Conservation (phyloP, 176 grass and related monocot genomes). For the Hsuehochloa calcarea region DNA sequence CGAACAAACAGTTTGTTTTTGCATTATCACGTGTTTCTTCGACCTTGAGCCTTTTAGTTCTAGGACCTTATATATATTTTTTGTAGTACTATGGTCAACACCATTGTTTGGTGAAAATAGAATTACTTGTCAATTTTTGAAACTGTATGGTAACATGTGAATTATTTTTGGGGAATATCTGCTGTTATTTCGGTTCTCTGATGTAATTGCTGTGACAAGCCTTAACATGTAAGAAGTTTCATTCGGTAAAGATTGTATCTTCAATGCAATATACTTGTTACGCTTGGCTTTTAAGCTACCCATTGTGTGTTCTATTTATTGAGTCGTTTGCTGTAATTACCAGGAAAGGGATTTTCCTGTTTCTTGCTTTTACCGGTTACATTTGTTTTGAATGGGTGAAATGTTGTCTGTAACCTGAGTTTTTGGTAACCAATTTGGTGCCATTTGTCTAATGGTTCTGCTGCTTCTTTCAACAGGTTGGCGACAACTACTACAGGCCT, state of each 20-base stretch:
- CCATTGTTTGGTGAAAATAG: background rate
- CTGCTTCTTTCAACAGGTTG: conserved; percentile 38
- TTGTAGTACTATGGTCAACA: background rate
- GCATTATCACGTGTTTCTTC: background rate
- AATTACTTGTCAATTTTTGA: background rate
- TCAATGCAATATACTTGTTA: conserved; percentile 7
- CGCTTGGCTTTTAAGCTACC: background rate
- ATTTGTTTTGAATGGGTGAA: background rate
- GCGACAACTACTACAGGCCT: conserved; percentile 77
- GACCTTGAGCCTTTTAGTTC: too few relatives aligned
- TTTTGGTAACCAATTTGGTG: background rate
- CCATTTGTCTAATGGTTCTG: background rate
- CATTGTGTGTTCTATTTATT: background rate
- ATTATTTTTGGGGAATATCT: background rate
- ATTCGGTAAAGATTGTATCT: background rate
- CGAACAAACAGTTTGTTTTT: background rate
- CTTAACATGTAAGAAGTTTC: conserved; percentile 14
- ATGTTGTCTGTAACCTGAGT: background rate
- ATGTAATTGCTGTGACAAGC: background rate
- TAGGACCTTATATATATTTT: background rate
- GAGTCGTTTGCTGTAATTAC: background rate
- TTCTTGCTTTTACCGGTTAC: background rate
- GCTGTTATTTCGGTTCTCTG: background rate
- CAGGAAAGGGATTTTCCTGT: background rate
- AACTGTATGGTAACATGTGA: background rate